These are phyloP conservation scores for Aspergillus nidulans DNA, from an alignment of 495 filamentous ascomycete species.

Conservation along the genomic window DNA sequence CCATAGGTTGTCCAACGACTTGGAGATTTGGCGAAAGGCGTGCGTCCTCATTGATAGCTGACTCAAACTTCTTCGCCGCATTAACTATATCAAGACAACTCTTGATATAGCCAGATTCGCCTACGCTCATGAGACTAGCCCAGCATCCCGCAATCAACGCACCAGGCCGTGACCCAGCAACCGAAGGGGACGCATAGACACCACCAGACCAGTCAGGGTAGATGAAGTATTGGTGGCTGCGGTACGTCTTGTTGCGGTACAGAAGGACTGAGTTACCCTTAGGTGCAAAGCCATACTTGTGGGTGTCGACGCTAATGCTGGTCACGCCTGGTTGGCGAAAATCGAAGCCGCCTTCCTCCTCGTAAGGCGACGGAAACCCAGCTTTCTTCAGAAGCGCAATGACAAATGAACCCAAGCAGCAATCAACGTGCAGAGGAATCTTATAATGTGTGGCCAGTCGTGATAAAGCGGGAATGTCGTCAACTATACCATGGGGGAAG, in stretches of 20 bases:
- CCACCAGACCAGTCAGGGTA: constrained; percentile 93
- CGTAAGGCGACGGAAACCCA: constrained; percentile 63
- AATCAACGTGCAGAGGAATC: constrained; percentile 92
- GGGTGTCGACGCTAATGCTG: constrained; percentile 91
- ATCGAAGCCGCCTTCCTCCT: constrained; percentile 77
- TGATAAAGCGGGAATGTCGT: constrained; percentile 84
- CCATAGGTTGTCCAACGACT: constrained; percentile 79
- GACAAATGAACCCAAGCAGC: constrained; percentile 93
- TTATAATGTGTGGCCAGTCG: constrained; percentile 73
- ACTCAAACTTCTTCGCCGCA: constrained; percentile 75
- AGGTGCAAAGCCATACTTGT: constrained; percentile 98
- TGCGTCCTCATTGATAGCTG: constrained; percentile 63
- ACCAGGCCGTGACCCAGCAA: constrained; percentile 88
- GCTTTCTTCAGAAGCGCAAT: constrained; percentile 87
- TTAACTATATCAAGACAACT: constrained; percentile 86
- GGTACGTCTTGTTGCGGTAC: constrained; percentile 74
- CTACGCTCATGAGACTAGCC: constrained; percentile 81
- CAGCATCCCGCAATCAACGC: constrained; percentile 93
- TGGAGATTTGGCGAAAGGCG: constrained; percentile 65
- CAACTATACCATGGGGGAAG: constrained; percentile 96
- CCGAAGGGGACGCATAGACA: constrained; percentile 86
- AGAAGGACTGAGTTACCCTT: constrained; percentile 92
- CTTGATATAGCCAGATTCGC: constrained; percentile 83
- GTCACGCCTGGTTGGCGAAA: constrained; percentile 93
- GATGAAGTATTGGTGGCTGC: constrained; percentile 92